Evolutionary conservation across 805 yeast species (phyloP).

Genomic region (Candida vaughaniae): DNA sequence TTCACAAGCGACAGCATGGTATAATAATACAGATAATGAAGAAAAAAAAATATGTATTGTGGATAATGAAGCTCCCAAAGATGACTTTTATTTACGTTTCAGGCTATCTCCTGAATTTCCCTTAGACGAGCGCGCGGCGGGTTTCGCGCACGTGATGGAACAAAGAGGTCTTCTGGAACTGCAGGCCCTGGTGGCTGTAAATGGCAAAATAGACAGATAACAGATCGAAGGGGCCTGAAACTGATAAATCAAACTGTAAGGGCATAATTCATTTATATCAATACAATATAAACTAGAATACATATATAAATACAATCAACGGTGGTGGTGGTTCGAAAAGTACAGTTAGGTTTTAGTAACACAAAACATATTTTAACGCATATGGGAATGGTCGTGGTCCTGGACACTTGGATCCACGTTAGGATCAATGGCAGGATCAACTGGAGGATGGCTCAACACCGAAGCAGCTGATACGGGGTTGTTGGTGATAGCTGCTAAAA

Average conservation of each 20-base stretch:
- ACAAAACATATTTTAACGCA: slow-evolving; percentile 4
- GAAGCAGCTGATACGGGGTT: slow-evolving; percentile 23
- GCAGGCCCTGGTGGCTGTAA: too few species aligned
- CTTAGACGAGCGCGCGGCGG: neutral
- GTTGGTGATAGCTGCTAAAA: slow-evolving; percentile 36
- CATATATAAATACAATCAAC: neutral
- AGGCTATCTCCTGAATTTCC: neutral
- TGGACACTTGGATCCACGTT: slow-evolving; percentile 45
- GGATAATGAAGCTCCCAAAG: slow-evolving; percentile 1
- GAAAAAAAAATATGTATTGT: too few species aligned
- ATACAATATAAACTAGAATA: neutral
- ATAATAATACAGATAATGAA: neutral
- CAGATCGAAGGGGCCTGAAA: too few species aligned
- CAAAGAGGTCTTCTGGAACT: too few species aligned
- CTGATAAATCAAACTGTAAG: too few species aligned
- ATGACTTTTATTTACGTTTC: slow-evolving; percentile 1
- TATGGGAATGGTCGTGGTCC: slow-evolving; percentile 14
- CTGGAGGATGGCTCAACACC: slow-evolving; percentile 25
- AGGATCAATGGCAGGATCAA: slow-evolving; percentile 45
- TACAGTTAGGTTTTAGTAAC: too few species aligned
- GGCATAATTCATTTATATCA: too few species aligned
- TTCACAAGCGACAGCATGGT: slow-evolving; percentile 11
- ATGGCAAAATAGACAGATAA: too few species aligned
- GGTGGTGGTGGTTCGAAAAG: too few species aligned
- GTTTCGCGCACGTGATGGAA: too few species aligned